Base-by-base conservation (phyloP, 306 rosid genomes). In the Alnus glutinosa region DNA sequence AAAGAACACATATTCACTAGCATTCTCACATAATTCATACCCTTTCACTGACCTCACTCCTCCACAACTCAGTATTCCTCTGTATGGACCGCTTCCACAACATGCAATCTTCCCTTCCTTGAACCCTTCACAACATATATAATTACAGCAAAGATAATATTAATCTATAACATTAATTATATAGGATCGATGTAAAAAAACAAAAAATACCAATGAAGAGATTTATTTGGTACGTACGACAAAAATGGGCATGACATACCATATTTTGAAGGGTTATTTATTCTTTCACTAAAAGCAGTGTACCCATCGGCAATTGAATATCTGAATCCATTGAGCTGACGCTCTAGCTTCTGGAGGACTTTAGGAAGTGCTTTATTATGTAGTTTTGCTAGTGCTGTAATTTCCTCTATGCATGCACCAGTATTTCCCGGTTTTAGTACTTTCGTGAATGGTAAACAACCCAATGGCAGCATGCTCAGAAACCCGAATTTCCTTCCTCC, bases 401-500 rank as follows among this genome's bases (percentile, higher is more conserved):
- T 5, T 49, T 82, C 76, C 47, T 87, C 77, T 1, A 19, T 5
- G n/a, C 80, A 82, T 42, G 34, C 75, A 30, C 68, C 84, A 4
- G 15, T 74, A 52, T 55, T 78, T 19, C 30, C 80, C 1, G 52
- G 66, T 63, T 72, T 55, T 34, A 16, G 2, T 34, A 64, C 57
- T 66, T 70, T 79, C 28, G 44, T 13, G 48, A 19, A 13, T 4
- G 86, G 86, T 13, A 64, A 2, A 64, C 81, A 82, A 23, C 79
- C 81, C 46, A 73, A 15, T 59, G 88, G 83, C 68, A 34, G 9
- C 69, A 79, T 10, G 69, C 44, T 82, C 44, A 19, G 5, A 68
- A 87, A 11, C 75, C 79, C 88, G 70, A 87, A 87, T 57, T 87
- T 84, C 75, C 90, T 87, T 74, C 88, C 88, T n/a, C 88, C 88